Evolutionary conservation across 176 grass and related monocot genomes (phyloP).

Genomic region (Cenchrus fungigraminus): DNA sequence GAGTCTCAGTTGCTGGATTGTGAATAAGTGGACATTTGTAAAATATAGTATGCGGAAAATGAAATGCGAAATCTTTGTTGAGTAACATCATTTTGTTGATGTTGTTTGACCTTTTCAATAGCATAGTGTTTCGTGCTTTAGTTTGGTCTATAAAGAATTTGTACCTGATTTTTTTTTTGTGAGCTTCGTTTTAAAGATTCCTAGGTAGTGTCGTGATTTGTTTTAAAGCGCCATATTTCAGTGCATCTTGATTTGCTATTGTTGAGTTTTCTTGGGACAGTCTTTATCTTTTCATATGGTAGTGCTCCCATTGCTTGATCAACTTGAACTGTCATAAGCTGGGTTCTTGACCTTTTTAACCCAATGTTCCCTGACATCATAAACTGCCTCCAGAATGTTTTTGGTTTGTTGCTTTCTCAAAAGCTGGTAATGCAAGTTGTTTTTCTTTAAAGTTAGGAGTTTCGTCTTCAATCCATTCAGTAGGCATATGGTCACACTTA

Average conservation of each 20-base stretch:
- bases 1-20: background rate
- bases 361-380: background rate
- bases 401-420: background rate
- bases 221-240: background rate
- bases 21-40: conserved; percentile 15
- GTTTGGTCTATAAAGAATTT: background rate
- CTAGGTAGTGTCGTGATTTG: background rate
- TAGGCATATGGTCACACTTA: background rate
- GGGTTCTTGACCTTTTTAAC: conserved; percentile 11
- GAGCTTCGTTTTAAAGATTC: background rate
- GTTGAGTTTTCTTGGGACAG: background rate
- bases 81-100: background rate
- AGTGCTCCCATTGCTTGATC: background rate
- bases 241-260: background rate
- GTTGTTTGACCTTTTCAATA: background rate
- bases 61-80: conserved; percentile 17
- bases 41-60: conserved; percentile 9
- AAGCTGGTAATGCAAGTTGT: background rate
- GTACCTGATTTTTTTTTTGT: background rate
- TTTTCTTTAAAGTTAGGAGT: background rate
- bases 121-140: background rate
- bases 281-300: background rate
- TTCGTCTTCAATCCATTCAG: background rate
- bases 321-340: conserved; percentile 2
- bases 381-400: no score